Percentiles rank a stretch among this genome's conserved stretches.
phyloP scores from a whole-genome alignment of 768 basidiomycete genomes.

The Royoungia palumana region DNA sequence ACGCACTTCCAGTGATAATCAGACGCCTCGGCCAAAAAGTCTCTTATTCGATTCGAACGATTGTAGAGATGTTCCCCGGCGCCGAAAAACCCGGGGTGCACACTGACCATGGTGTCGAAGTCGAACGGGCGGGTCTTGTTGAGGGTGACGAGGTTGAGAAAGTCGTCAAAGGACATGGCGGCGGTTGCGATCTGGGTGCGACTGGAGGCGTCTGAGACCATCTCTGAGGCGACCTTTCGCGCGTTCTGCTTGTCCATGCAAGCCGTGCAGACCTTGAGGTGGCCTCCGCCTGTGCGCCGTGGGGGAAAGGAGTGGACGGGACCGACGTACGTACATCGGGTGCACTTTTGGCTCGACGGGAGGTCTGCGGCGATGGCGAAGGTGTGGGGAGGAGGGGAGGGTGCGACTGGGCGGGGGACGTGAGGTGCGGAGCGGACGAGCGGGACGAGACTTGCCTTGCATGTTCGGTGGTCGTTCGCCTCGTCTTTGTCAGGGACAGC shows the following conservation, averaged over 20 bases:
- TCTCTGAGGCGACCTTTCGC: conserved; percentile 31
- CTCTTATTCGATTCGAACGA: conserved; percentile 35
- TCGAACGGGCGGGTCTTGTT: conserved; percentile 33
- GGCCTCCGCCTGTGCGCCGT: conserved; percentile 29
- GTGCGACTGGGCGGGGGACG: conserved; percentile 10
- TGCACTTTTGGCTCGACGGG: conserved; percentile 29
- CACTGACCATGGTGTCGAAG: conserved; percentile 35
- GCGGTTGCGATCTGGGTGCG: conserved; percentile 36
- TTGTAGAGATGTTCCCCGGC: conserved; percentile 34
- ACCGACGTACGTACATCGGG: conserved; percentile 31
- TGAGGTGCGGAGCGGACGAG: neutral
- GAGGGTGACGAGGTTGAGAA: conserved; percentile 31
- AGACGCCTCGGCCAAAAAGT: conserved; percentile 32
- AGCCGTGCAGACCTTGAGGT: conserved; percentile 32
- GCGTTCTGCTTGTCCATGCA: conserved; percentile 36
- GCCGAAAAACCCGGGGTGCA: conserved; percentile 30
- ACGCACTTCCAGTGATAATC: conserved; percentile 37
- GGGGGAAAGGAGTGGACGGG: conserved; percentile 27
- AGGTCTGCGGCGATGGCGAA: conserved; percentile 21
- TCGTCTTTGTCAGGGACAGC: conserved; percentile 1
- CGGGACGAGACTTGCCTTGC: conserved; percentile 19
- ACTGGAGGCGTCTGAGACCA: conserved; percentile 26
- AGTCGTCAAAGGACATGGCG: conserved; percentile 34
- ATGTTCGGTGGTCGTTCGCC: conserved; percentile 16
- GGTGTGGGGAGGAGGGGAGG: conserved; percentile 22